Evolutionary conservation across 768 basidiomycete species (phyloP), one percentile per base, ranked within the genome.

Genomic region (Mycena kentingensis): DNA sequence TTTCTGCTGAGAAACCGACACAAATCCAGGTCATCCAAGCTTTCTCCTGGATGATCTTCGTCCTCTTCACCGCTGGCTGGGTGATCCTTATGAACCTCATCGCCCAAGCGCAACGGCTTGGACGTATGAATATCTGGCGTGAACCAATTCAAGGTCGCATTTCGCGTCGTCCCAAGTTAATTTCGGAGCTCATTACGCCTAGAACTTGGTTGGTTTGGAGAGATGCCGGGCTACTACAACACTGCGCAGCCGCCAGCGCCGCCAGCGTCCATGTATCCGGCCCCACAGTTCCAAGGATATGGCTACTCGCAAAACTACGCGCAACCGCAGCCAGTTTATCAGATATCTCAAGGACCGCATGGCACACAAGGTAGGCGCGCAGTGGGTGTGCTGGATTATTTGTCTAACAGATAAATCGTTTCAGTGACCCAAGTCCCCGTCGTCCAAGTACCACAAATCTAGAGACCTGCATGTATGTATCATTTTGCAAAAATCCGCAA

Each of bases 131-230:
- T 47, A 82, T 84, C 38, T 86, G 84, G 83, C 51, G 60, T 15
- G 83, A 83, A 61, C 83, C 84, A 15, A 82, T 82, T 52, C 69
- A 73, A 65, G 77, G 78, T 78, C 24, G n/a, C 27, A n/a, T 22
- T 28, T 24, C 16, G 47, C 7, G 24, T 27, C n/a, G 12, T 19
- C 10, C 27, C 36, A 5, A 16, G 19, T 31, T 6, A 13, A 10
- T 44, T 24, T 32, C 27, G 27, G 16, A 21, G 6, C 51, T 54
- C 22, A 60, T 65, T 53, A 62, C 70, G 75, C 54, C 60, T 67
- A 73, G 86, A 90, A 58, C 76, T 91, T 10, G 85, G 84, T 2
- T 90, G 89, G 89, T 90, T 85, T 61, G 82, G 82, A 41, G 83
- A 90, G 73, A 72, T 73, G 58, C 86, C 87, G 21, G 85, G 84